Percentiles rank a stretch among this genome's conserved stretches.
Evolutionary conservation across 2,329 filamentous ascomycete species (phyloP).

Genomic region (Monosporascus sp.): DNA sequence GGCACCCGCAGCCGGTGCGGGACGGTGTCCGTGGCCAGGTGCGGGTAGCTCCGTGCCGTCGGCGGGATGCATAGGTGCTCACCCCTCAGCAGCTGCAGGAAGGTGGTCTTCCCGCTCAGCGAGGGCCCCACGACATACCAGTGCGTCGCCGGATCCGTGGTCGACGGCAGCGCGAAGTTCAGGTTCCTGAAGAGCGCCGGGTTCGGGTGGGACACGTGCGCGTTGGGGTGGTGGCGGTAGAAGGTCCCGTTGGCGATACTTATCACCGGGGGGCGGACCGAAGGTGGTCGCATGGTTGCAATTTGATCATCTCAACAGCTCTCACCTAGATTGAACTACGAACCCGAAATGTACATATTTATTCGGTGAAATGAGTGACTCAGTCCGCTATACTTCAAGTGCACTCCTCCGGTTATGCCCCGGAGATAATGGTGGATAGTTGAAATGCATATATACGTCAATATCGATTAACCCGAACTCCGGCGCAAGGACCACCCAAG

Average conservation of each 20-base stretch:
- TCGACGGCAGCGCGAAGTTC: conserved; percentile 63
- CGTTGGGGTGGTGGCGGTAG: conserved; percentile 67
- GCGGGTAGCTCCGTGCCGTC: conserved; percentile 70
- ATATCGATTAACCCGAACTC: background rate
- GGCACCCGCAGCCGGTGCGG: conserved; percentile 52
- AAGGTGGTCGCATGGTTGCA: conserved; percentile 32
- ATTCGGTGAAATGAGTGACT: background rate
- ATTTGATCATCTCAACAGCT: conserved; percentile 13
- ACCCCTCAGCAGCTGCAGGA: conserved; percentile 74
- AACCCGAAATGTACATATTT: background rate
- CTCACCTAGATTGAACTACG: background rate
- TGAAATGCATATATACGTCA: background rate
- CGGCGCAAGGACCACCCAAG: background rate
- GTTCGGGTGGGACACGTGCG: conserved; percentile 49
- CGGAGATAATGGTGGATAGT: background rate
- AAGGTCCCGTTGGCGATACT: conserved; percentile 76
- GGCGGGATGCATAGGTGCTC: conserved; percentile 72
- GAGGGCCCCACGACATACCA: conserved; percentile 85
- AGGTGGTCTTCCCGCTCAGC: conserved; percentile 71
- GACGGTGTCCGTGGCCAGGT: conserved; percentile 61
- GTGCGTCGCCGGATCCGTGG: conserved; percentile 47
- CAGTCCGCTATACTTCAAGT: background rate
- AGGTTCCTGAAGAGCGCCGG: conserved; percentile 69
- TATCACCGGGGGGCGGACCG: conserved; percentile 53
- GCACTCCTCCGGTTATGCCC: background rate